Conservation (phyloP, 2,329 filamentous ascomycete genomes). For the Scedosporium apiospermum region DNA sequence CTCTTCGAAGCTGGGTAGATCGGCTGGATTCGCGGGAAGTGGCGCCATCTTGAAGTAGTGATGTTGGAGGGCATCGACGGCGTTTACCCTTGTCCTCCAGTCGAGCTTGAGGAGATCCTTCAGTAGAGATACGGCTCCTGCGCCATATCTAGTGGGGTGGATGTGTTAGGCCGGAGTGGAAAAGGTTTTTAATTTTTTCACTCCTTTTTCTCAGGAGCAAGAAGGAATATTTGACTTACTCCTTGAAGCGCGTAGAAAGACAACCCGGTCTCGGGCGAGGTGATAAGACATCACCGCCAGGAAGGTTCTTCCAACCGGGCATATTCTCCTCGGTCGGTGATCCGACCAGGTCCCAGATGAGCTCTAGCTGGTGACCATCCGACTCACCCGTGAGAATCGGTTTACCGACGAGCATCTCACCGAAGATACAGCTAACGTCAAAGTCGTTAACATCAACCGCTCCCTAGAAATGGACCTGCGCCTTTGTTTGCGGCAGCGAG, state of each 20-base stretch:
- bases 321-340: constrained; percentile 83
- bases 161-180: neutral
- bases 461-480: neutral
- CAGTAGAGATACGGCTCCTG: constrained; percentile 68
- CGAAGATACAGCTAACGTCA: constrained; percentile 74
- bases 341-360: constrained; percentile 90
- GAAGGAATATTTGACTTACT: constrained; percentile 32
- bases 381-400: constrained; percentile 87
- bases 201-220: too few species aligned
- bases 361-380: constrained; percentile 79
- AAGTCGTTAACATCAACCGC: neutral
- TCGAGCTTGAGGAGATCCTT: constrained; percentile 79
- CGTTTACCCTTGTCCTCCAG: constrained; percentile 82
- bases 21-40: constrained; percentile 68
- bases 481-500: neutral
- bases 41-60: constrained; percentile 80
- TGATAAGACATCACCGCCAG: constrained; percentile 67
- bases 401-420: constrained; percentile 91
- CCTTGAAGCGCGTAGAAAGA: constrained; percentile 63
- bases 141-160: constrained; percentile 41
- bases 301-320: constrained; percentile 80
- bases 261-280: constrained; percentile 54
- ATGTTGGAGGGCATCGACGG: constrained; percentile 85
- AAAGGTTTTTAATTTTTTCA: too few species aligned
- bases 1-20: constrained; percentile 87